These are phyloP conservation scores for Phlebiopsis gigantea DNA, from an alignment of 768 basidiomycete species.

Conservation along the genomic window DNA sequence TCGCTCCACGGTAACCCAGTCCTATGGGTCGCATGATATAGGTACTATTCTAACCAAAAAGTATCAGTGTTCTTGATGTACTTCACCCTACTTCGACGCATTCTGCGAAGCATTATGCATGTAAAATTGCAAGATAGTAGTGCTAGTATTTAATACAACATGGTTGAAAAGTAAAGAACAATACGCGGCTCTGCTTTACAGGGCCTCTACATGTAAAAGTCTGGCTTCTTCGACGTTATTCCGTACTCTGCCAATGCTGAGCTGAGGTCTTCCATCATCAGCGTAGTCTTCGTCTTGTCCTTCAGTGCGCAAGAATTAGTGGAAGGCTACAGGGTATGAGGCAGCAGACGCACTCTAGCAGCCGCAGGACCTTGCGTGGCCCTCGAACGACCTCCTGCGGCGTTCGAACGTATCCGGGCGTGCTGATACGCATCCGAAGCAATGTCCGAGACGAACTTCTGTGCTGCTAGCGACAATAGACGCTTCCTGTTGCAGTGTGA, in stretches of 20 bases:
- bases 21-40: too few species aligned
- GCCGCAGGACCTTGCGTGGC: slow-evolving; percentile 59
- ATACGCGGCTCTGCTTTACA: not conserved
- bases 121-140: not conserved
- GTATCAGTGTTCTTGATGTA: too few species aligned
- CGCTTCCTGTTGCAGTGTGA: slow-evolving; percentile 61
- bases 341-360: slow-evolving; percentile 46
- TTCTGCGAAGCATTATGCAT: not conserved
- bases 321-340: not conserved
- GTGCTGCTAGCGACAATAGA: slow-evolving; percentile 89
- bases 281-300: slow-evolving; percentile 89
- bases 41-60: too few species aligned
- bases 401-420: slow-evolving; percentile 91
- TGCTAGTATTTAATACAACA: not conserved
- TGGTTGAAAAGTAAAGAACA: not conserved
- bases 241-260: slow-evolving; percentile 94
- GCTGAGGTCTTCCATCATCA: slow-evolving; percentile 97
- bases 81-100: too few species aligned
- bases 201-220: slow-evolving; percentile 69
- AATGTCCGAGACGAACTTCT: slow-evolving; percentile 97
- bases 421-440: slow-evolving; percentile 96
- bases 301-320: slow-evolving; percentile 22
- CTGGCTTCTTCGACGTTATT: slow-evolving; percentile 89
- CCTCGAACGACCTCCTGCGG: slow-evolving; percentile 65
- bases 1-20: too few species aligned